phyloP scores from a whole-genome alignment of 345 rosid genomes.

The Euclidium syriacum region DNA sequence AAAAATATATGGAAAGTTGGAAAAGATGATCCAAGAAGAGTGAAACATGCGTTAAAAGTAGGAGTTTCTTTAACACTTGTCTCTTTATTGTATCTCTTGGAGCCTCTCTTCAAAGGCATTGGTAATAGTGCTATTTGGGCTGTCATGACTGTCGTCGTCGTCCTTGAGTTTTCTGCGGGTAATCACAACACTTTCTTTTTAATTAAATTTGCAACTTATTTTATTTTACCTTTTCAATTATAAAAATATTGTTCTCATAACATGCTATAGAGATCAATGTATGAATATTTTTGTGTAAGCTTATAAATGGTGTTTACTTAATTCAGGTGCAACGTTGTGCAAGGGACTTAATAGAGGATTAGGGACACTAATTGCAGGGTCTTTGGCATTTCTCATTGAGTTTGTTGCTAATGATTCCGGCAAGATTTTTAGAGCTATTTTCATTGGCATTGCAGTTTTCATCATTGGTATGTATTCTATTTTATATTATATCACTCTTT shows the following conservation, averaged over 20 bases:
- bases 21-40: constrained; percentile 66
- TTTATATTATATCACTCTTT: not conserved
- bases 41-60: constrained; percentile 66
- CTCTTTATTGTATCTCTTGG: constrained; percentile 51
- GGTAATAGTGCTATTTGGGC: constrained; percentile 75
- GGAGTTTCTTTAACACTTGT: constrained; percentile 61
- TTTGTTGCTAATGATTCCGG: constrained; percentile 47
- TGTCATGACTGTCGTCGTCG: constrained; percentile 84
- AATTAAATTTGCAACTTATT: not conserved
- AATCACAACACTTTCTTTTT: not conserved
- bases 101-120: constrained; percentile 60
- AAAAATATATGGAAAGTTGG: constrained; percentile 41
- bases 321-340: constrained; percentile 68
- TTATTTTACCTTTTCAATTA: not conserved
- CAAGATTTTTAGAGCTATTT: constrained; percentile 50
- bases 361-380: constrained; percentile 68
- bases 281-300: not conserved
- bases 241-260: not conserved
- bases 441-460: constrained; percentile 64
- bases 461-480: constrained; percentile 46
- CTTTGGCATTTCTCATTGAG: constrained; percentile 59
- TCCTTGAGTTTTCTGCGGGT: constrained; percentile 79
- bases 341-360: constrained; percentile 81
- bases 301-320: not conserved
- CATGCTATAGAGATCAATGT: not conserved